Conservation (phyloP, 345 rosid species). For the Erucastrum elatum region DNA sequence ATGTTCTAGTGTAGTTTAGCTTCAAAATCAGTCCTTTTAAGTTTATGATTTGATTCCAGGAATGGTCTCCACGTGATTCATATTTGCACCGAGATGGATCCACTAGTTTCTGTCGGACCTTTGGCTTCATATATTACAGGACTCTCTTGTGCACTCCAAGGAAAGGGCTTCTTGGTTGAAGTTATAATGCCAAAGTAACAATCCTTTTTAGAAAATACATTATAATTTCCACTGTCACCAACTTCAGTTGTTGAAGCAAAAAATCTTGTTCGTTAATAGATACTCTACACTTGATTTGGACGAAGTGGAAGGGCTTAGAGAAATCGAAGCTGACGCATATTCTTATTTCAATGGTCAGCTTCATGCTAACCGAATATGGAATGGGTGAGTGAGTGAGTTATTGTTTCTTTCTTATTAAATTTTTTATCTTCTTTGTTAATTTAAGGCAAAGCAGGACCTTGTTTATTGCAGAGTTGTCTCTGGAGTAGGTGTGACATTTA, state of each 20-base stretch:
- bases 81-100: constrained; percentile 88
- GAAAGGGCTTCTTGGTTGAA: constrained; percentile 73
- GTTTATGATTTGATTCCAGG: constrained; percentile 46
- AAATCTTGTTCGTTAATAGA: constrained; percentile 40
- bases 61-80: constrained; percentile 66
- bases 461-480: constrained; percentile 54
- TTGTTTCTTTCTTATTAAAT: background rate
- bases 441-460: constrained; percentile 3
- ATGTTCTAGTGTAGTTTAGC: background rate
- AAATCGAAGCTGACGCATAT: constrained; percentile 60
- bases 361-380: constrained; percentile 82
- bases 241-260: background rate
- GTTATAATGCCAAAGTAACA: constrained; percentile 80
- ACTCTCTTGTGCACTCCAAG: constrained; percentile 61
- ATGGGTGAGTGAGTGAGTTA: constrained; percentile 57
- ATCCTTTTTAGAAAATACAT: background rate
- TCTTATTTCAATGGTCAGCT: constrained; percentile 79
- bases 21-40: background rate
- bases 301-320: constrained; percentile 61
- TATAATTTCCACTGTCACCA: background rate
- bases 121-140: constrained; percentile 71
- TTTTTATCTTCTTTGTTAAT: background rate
- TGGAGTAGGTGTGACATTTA: constrained; percentile 79
- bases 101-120: constrained; percentile 64
- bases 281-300: constrained; percentile 59